A percentile compares a stretch with the other conserved stretches of the same genome.
These are phyloP conservation scores for Trametes polyzona DNA, from an alignment of 1,284 basidiomycete genomes.

Conservation along the genomic window DNA sequence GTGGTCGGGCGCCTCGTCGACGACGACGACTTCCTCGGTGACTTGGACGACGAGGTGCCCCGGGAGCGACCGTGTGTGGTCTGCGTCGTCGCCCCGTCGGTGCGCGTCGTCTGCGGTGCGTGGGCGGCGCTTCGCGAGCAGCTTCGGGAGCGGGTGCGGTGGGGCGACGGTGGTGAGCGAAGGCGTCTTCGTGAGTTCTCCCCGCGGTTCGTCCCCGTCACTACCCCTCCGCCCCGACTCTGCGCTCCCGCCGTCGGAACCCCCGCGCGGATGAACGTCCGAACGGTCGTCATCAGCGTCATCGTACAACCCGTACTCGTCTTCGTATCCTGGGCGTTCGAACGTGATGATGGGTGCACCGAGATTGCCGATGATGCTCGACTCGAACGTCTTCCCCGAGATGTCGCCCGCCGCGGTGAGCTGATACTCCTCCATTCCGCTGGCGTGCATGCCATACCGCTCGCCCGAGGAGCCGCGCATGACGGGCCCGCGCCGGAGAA, in stretches of 20 bases:
- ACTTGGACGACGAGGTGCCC: constrained; percentile 24
- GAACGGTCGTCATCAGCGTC: constrained; percentile 11
- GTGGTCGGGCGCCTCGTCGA: constrained; percentile 12
- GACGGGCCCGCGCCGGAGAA: constrained; percentile 20
- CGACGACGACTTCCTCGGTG: constrained; percentile 21
- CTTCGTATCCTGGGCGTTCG: constrained; percentile 14
- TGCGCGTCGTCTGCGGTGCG: constrained; percentile 7
- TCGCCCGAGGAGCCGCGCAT: constrained; percentile 9
- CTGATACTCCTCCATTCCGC: constrained; percentile 6
- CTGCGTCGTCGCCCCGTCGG: neutral
- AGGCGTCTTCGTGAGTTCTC: constrained; percentile 5
- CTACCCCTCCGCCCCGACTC: neutral
- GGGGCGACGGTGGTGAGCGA: constrained; percentile 1
- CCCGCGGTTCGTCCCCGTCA: neutral
- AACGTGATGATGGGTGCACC: constrained; percentile 29
- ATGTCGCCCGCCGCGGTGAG: constrained; percentile 1
- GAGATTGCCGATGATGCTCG: constrained; percentile 32
- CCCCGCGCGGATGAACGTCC: neutral
- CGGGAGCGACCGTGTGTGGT: constrained; percentile 23
- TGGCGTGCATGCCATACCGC: neutral
- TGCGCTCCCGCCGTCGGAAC: neutral
- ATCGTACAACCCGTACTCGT: constrained; percentile 14
- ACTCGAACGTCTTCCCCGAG: constrained; percentile 23
- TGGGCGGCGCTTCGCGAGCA: constrained; percentile 9
- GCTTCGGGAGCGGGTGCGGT: constrained; percentile 2